Percentiles rank a stretch among this genome's conserved stretches.
Conservation (phyloP, 139 green algal genomes). For the Haematococcus lacustris region DNA sequence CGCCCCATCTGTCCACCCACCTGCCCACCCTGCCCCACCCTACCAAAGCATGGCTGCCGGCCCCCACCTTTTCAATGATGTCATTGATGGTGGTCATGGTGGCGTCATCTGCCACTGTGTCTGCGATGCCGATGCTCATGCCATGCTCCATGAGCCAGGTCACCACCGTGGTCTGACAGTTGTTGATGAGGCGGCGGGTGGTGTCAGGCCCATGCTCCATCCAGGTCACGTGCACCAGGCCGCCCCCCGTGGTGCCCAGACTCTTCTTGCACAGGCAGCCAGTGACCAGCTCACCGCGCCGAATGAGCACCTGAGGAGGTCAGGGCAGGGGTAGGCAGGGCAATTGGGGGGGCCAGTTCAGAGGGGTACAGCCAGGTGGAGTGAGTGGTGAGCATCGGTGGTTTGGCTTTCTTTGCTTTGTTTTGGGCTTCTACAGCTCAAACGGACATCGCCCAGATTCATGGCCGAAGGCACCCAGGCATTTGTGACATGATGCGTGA, state of each 20-base stretch:
- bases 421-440: no score
- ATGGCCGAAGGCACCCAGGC: no score
- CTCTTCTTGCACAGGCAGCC: conserved; percentile 96
- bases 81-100: conserved; percentile 91
- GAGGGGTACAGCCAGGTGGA: background rate
- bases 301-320: conserved; percentile 91
- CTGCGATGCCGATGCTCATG: conserved; percentile 95
- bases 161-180: conserved; percentile 76
- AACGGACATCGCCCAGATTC: no score
- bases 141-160: conserved; percentile 89
- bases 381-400: background rate
- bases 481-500: no score
- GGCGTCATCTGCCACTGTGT: conserved; percentile 87
- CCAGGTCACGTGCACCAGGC: conserved; percentile 92
- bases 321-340: background rate
- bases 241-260: conserved; percentile 72
- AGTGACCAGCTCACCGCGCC: conserved; percentile 65
- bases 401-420: background rate
- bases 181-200: conserved; percentile 66
- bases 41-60: background rate
- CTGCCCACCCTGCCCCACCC: no score
- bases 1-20: no score
- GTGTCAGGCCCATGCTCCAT: conserved; percentile 85
- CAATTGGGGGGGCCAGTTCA: background rate
- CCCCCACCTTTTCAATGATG: conserved; percentile 70